Percentiles rank a stretch among this genome's conserved stretches.
These are phyloP conservation scores for Saksenaea oblongispora DNA, from an alignment of 371 early-diverging fungal genomes.

Conservation along the genomic window DNA sequence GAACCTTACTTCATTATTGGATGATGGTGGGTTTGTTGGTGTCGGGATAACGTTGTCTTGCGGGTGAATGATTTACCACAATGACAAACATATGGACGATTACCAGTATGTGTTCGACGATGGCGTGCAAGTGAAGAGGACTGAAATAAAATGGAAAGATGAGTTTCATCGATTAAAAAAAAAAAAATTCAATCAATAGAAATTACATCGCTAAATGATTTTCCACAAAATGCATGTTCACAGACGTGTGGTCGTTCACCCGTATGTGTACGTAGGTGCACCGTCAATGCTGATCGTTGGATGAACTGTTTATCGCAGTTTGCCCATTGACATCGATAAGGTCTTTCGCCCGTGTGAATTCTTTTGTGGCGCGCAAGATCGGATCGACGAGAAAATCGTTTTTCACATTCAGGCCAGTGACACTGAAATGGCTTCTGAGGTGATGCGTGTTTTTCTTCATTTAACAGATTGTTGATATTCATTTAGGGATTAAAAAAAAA, in stretches of 20 bases:
- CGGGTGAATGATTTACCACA: slow-evolving; percentile 67
- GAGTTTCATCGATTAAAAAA: slow-evolving; percentile 15
- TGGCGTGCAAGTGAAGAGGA: slow-evolving; percentile 51
- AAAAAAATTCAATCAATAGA: neutral
- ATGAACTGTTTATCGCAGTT: slow-evolving; percentile 77
- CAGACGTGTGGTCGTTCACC: slow-evolving; percentile 81
- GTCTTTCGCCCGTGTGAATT: slow-evolving; percentile 78
- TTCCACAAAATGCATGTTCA: slow-evolving; percentile 46
- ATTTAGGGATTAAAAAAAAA: slow-evolving; percentile 7
- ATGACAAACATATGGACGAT: slow-evolving; percentile 43
- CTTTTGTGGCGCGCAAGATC: slow-evolving; percentile 74
- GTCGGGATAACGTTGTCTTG: slow-evolving; percentile 68
- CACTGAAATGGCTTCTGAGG: slow-evolving; percentile 58
- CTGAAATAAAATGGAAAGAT: slow-evolving; percentile 36
- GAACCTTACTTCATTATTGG: neutral
- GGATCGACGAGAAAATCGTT: slow-evolving; percentile 76
- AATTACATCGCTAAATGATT: slow-evolving; percentile 11
- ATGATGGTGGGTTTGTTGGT: slow-evolving; percentile 43
- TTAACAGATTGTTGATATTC: slow-evolving; percentile 18
- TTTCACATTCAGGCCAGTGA: slow-evolving; percentile 63
- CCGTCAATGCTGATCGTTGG: slow-evolving; percentile 78
- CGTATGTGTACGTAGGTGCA: slow-evolving; percentile 79
- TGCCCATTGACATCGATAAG: slow-evolving; percentile 64
- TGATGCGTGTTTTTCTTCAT: neutral
- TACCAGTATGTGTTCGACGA: slow-evolving; percentile 50